Base-by-base conservation (phyloP, 352 stramenopile genomes). In the Phytopythium litorale region DNA sequence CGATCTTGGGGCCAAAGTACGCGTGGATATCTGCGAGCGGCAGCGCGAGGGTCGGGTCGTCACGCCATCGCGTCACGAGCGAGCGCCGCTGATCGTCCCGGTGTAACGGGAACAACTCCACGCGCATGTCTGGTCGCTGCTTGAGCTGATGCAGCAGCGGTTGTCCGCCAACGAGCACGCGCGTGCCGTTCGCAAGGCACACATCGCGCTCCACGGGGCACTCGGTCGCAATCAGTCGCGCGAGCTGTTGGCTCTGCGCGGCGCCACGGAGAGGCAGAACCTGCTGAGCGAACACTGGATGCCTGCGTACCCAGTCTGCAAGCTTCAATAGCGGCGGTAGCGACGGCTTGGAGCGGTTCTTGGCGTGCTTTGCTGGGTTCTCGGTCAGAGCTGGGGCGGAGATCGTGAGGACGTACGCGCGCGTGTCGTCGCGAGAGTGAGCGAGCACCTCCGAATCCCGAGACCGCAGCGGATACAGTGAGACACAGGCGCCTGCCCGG, bases 1-100 rank as follows among this genome's bases (percentile, higher is more conserved):
- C 77, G 51, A 89, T 79, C 50, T 76, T 76, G 15, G 80, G 80
- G 0, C 80, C 80, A 65, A 87, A 88, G 64, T 89, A 89, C 60
- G 69, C 66, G 66, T 85, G 79, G 33, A 89, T 78, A 6, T 84
- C 78, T 11, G 55, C 28, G 25, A 88, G 62, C 23, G 82, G 73
- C 45, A 74, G 45, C 9, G 63, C 62, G 1, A 78, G 58, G 11
- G 65, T 62, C 15, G 58, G 60, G 46, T 82, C 56, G 6, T 65
- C 51, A 37, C 72, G 68, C 80, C 80, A 90, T n/a, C 73, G 58
- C 2, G 60, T 35, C 28, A 85, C 74, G 25, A 90, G 63, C 13
- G 72, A 53, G 9, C 73, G 67, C 13, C 81, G 78, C 23, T 72
- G 70, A 53, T 77, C 71, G 56, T 90, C 81, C 54, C 79, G 76